A percentile compares a stretch with the other conserved stretches of the same genome.
Evolutionary conservation across 1,139 yeast genomes (phyloP).

Genomic region (Eremothecium coryli): DNA sequence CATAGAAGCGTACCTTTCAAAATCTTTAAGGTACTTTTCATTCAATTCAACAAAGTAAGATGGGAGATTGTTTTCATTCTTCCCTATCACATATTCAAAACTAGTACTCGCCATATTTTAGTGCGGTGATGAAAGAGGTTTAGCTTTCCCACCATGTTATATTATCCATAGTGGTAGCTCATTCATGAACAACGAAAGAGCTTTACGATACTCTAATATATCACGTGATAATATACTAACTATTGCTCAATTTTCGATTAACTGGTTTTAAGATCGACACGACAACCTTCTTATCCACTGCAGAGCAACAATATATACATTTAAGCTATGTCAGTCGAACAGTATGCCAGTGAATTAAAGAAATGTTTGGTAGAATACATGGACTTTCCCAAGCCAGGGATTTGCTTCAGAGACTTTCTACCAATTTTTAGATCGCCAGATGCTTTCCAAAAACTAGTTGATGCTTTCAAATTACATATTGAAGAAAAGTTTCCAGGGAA

Average conservation of each 20-base stretch:
- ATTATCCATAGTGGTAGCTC: too few species aligned
- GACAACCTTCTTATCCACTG: too few species aligned
- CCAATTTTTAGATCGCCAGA: slow-evolving; percentile 83
- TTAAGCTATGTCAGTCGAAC: slow-evolving; percentile 29
- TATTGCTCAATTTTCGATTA: too few species aligned
- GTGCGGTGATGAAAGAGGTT: too few species aligned
- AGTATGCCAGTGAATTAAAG: slow-evolving; percentile 51
- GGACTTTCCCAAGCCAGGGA: slow-evolving; percentile 89
- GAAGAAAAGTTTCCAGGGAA: slow-evolving; percentile 41
- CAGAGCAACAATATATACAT: too few species aligned
- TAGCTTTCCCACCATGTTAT: too few species aligned
- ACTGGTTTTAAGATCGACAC: too few species aligned
- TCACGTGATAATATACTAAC: too few species aligned
- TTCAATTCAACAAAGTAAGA: slow-evolving; percentile 25
- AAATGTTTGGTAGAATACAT: slow-evolving; percentile 72
- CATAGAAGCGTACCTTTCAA: slow-evolving; percentile 26
- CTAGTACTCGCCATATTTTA: slow-evolving; percentile 5
- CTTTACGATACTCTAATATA: too few species aligned
- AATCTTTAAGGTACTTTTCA: slow-evolving; percentile 14
- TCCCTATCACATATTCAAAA: slow-evolving; percentile 9
- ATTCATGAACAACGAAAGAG: too few species aligned
- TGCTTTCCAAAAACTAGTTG: slow-evolving; percentile 68
- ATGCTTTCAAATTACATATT: slow-evolving; percentile 71
- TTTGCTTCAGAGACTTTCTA: slow-evolving; percentile 87
- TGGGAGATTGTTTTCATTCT: slow-evolving; percentile 10